These are phyloP conservation scores for Erodium chrysanthum DNA, from an alignment of 441 rosid genomes.

Conservation along the genomic window DNA sequence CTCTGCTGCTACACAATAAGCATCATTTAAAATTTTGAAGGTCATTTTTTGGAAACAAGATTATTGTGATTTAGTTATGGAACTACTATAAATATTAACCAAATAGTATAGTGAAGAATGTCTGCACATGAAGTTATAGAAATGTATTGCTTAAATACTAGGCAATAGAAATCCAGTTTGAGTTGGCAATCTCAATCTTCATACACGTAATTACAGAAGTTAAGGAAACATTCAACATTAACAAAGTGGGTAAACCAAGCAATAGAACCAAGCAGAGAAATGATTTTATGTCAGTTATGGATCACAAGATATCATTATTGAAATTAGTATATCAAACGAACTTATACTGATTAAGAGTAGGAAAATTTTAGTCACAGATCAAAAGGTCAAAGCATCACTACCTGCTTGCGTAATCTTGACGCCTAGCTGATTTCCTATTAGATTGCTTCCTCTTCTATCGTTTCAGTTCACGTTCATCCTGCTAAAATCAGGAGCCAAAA, in stretches of 20 bases:
- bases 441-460: slow-evolving; percentile 69
- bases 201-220: too few relatives aligned
- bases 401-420: slow-evolving; percentile 80
- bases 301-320: background rate
- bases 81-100: background rate
- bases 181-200: background rate
- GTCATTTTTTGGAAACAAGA: background rate
- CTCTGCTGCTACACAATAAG: background rate
- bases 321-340: background rate
- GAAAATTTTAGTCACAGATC: background rate
- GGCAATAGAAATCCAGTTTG: background rate
- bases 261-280: background rate
- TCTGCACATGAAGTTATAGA: background rate
- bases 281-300: background rate
- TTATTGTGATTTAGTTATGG: background rate
- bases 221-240: too few relatives aligned
- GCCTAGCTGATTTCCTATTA: slow-evolving; percentile 64
- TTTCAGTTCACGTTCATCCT: slow-evolving; percentile 71
- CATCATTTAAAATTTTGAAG: background rate
- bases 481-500: slow-evolving; percentile 14
- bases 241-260: background rate
- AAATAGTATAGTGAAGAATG: background rate
- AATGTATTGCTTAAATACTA: background rate
- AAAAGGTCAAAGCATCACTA: slow-evolving; percentile 7
- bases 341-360: background rate